Evolutionary conservation across 73 alveolate species (phyloP).

Genomic region (Tetrahymena malaccensis): DNA sequence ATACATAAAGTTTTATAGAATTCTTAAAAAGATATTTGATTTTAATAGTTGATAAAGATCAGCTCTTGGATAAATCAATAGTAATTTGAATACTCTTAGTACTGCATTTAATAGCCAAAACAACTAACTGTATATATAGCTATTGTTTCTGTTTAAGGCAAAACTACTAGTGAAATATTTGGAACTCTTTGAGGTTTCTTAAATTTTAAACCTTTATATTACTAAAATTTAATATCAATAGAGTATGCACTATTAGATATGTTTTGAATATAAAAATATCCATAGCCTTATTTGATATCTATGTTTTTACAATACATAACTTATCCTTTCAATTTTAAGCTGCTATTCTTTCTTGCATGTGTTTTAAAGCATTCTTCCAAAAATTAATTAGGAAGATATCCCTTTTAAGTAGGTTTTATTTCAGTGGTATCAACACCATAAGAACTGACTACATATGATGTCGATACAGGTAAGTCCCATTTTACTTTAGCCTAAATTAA

Average conservation of each 20-base stretch:
- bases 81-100: not conserved
- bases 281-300: slow-evolving; percentile 4
- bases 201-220: slow-evolving; percentile 5
- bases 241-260: not conserved
- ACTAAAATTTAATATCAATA: not conserved
- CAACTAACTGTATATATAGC: not conserved
- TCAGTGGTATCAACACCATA: slow-evolving; percentile 8
- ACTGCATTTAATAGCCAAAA: not conserved
- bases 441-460: slow-evolving; percentile 2
- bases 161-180: not conserved
- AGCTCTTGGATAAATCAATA: not conserved
- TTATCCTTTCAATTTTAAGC: not conserved
- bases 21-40: no score
- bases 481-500: not conserved
- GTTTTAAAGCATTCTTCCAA: not conserved
- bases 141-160: not conserved
- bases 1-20: no score
- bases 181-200: slow-evolving; percentile 30
- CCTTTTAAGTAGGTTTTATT: slow-evolving; percentile 5
- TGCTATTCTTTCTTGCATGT: not conserved
- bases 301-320: not conserved
- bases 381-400: not conserved
- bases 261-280: slow-evolving; percentile 10
- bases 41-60: no score
- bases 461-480: not conserved